Base-by-base conservation (phyloP, 2,329 filamentous ascomycete species). In the Pestalotiopsis sp. region DNA sequence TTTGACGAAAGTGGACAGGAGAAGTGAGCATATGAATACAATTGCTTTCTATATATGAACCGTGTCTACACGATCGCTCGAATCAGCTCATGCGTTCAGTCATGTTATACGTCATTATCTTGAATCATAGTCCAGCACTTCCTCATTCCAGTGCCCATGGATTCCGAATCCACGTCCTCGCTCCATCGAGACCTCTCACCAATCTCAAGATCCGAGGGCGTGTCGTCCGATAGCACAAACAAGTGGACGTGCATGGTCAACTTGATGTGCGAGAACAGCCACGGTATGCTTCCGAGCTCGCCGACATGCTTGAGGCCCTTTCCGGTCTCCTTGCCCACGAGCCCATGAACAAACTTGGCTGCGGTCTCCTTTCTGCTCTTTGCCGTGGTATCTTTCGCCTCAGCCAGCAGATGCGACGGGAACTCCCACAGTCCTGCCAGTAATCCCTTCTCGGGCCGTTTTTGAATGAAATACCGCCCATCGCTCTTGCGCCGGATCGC, bases 121-220 rank as follows among this genome's bases (percentile, higher is more conserved):
- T 75, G 78, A 11, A 81, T 79, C 14, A 88, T 75, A 2, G 81
- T 76, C 86, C 86, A 88, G 74, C 87, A 88, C 72, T 87, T 88
- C 49, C 84, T 81, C 86, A 89, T 88, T 0, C 87, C 87, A 0
- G 86, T 88, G 0, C 87, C 86, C 86, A 89, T 88, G 0, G 85
- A 86, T 73, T 86, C 84, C 1, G 72, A 74, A 2, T 87, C 85
- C 1, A 87, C 78, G 7, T 80, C 78, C 2, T 76, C 73, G 1
- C 75, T 76, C 81, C 84, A 86, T 36, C 78, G 78, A 58, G 69
- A 67, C 1, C 75, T 75, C 80, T 84, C 85, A 36, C 78, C 79
- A 58, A 69, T 67, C 58, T 66, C 41, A 62, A 60, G 2, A 36
- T 66, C 63, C 71, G 67, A 39, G 65, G 0, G n/a, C 57, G 66